Evolutionary conservation across 2,329 filamentous ascomycete genomes (phyloP).

Genomic region (Trichoderma cornu-damae): DNA sequence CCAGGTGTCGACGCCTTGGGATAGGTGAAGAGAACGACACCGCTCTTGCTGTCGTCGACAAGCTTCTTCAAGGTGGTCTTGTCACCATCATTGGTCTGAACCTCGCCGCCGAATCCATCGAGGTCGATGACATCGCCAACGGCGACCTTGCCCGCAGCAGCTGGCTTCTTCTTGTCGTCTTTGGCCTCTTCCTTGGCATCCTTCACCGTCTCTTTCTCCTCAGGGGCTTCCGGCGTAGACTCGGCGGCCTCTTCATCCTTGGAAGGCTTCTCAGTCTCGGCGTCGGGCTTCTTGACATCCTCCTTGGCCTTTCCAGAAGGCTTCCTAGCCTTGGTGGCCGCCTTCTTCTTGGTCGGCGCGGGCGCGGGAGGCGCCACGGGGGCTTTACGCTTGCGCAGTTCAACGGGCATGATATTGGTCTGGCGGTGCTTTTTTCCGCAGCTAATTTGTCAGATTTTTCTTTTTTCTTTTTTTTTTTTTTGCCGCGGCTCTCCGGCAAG

Average conservation of each 20-base stretch:
- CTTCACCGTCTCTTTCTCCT: slow-evolving; percentile 33
- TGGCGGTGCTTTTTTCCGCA: neutral
- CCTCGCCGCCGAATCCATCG: slow-evolving; percentile 60
- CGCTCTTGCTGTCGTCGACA: slow-evolving; percentile 74
- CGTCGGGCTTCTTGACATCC: slow-evolving; percentile 10
- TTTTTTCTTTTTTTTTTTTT: neutral
- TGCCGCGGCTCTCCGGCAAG: neutral
- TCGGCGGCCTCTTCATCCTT: slow-evolving; percentile 16
- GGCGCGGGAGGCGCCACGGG: slow-evolving; percentile 43
- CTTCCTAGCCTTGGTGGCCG: slow-evolving; percentile 31
- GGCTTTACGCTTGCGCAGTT: slow-evolving; percentile 59
- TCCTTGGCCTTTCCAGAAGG: slow-evolving; percentile 21
- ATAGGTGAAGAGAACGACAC: slow-evolving; percentile 91
- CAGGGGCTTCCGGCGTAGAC: slow-evolving; percentile 13
- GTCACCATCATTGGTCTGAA: slow-evolving; percentile 79
- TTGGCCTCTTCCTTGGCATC: slow-evolving; percentile 33
- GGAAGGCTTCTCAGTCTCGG: slow-evolving; percentile 17
- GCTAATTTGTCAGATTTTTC: neutral
- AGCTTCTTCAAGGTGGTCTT: slow-evolving; percentile 76
- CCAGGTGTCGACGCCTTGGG: slow-evolving; percentile 91
- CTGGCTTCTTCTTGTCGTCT: slow-evolving; percentile 32
- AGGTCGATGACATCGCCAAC: slow-evolving; percentile 54
- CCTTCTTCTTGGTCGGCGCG: slow-evolving; percentile 44
- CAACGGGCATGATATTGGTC: slow-evolving; percentile 47
- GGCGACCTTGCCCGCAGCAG: slow-evolving; percentile 39